Percentiles rank a stretch among this genome's conserved stretches.
Evolutionary conservation across 176 grass and related monocot genomes (phyloP).

Genomic region (Triticum monococcum): DNA sequence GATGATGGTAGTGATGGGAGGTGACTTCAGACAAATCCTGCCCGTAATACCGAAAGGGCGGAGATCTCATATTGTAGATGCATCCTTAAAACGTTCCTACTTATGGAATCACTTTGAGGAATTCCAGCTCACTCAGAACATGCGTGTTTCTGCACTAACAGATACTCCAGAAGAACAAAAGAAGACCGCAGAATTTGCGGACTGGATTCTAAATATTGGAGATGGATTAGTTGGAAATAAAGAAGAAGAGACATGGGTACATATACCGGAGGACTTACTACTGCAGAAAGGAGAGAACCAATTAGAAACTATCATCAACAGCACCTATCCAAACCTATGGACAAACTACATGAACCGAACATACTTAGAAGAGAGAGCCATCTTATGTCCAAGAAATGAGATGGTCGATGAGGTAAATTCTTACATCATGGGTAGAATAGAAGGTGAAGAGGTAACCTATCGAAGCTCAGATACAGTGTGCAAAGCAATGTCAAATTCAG

Average conservation of each 20-base stretch:
- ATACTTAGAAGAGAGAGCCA: too few species aligned
- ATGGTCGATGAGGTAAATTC: too few species aligned
- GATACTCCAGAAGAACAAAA: not conserved
- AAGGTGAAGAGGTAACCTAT: too few species aligned
- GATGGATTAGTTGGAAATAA: not conserved
- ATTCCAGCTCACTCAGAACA: constrained; percentile 18
- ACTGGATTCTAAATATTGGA: constrained; percentile 18
- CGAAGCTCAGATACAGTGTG: too few species aligned
- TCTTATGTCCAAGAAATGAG: too few species aligned
- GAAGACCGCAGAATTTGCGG: not conserved
- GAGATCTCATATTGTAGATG: not conserved
- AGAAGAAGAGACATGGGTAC: not conserved
- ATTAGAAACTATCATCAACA: too few species aligned
- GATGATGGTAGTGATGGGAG: not conserved
- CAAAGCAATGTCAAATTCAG: too few species aligned
- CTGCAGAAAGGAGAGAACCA: not conserved
- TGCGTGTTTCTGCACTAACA: not conserved
- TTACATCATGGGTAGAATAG: too few species aligned
- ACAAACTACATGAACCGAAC: too few species aligned
- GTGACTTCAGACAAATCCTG: constrained; percentile 26
- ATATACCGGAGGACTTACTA: not conserved
- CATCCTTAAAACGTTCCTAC: constrained; percentile 4
- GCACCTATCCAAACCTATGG: too few species aligned
- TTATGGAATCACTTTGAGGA: constrained; percentile 20
- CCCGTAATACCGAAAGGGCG: not conserved